These are phyloP conservation scores for Thinopyrum elongatum DNA, from an alignment of 176 grass and related monocot species.

Conservation along the genomic window DNA sequence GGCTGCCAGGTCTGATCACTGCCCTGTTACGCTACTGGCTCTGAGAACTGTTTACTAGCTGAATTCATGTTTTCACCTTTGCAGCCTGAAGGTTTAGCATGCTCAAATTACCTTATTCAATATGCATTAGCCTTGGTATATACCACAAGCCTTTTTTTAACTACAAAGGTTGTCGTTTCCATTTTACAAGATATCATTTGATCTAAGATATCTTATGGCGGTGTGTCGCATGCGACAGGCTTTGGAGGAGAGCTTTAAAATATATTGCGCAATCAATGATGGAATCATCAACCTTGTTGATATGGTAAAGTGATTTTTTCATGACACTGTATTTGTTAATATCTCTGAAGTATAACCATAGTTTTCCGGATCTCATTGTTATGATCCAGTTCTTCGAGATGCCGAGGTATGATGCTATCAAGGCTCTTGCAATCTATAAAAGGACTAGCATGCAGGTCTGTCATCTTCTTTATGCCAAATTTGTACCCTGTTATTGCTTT, in stretches of 20 bases:
- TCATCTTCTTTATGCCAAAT: not conserved
- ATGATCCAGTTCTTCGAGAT: constrained; percentile 86
- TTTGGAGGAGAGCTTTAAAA: constrained; percentile 98
- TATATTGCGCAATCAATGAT: constrained; percentile 90
- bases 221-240: constrained; percentile 36
- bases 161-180: not conserved
- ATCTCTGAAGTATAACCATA: not conserved
- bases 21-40: not conserved
- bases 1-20: constrained; percentile 63
- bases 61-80: constrained; percentile 29
- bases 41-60: not conserved
- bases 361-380: not conserved
- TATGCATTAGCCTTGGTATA: constrained; percentile 93
- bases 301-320: constrained; percentile 55
- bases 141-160: not conserved
- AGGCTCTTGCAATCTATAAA: constrained; percentile 85
- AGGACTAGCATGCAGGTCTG: constrained; percentile 77
- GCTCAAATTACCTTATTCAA: constrained; percentile 74
- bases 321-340: not conserved
- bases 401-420: constrained; percentile 91
- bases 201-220: not conserved
- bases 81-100: constrained; percentile 94
- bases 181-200: not conserved
- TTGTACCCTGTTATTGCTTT: not conserved
- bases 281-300: constrained; percentile 97